phyloP scores from a whole-genome alignment of 1,284 basidiomycete genomes.

The Spongispora temasekensis region DNA sequence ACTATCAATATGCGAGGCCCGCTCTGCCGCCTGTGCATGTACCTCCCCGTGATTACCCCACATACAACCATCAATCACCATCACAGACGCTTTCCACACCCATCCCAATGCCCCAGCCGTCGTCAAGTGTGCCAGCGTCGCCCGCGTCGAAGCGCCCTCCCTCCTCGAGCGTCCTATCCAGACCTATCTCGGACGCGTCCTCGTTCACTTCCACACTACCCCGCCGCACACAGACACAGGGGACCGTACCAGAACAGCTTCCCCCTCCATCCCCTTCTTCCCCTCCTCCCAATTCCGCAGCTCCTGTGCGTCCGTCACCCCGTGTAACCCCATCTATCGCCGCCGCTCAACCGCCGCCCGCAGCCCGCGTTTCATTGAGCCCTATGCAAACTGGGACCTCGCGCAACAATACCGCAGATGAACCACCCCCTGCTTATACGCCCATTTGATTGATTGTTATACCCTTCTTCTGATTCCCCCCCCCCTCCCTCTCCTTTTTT shows the following conservation, averaged over 20 bases:
- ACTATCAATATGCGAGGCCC: slow-evolving; percentile 2
- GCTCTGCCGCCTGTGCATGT: not conserved
- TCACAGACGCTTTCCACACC: not conserved
- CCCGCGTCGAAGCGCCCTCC: slow-evolving; percentile 1
- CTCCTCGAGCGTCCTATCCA: not conserved
- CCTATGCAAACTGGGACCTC: slow-evolving; percentile 17
- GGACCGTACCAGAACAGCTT: not conserved
- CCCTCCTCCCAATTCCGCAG: not conserved
- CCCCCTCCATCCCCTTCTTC: not conserved
- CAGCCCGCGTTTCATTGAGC: slow-evolving; percentile 2
- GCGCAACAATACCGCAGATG: slow-evolving; percentile 6
- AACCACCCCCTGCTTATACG: slow-evolving; percentile 32
- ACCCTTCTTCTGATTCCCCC: not conserved
- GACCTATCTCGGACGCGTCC: not conserved
- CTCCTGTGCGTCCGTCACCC: no score
- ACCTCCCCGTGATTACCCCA: slow-evolving; percentile 2
- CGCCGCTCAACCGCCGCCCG: not conserved
- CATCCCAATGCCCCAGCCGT: not conserved
- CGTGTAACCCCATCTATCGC: not conserved
- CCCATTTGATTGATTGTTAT: slow-evolving; percentile 12
- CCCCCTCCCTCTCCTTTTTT: no score
- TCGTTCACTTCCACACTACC: not conserved
- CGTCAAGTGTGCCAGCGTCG: not conserved
- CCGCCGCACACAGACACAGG: not conserved
- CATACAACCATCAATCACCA: not conserved